These are phyloP conservation scores for Hericium alpestre DNA, from an alignment of 768 basidiomycete species.

Conservation along the genomic window DNA sequence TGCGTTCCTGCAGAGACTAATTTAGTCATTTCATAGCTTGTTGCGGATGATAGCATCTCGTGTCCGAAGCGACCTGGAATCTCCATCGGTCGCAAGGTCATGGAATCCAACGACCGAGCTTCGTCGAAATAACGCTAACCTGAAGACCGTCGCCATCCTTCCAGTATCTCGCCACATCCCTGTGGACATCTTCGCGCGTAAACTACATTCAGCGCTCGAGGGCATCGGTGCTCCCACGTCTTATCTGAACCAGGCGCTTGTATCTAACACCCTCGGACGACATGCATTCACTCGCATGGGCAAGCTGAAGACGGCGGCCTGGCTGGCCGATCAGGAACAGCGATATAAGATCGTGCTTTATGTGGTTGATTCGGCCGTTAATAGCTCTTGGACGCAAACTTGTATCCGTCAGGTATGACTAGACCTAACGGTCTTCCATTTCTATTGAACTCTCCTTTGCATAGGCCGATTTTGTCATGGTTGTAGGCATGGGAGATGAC, in stretches of 20 bases:
- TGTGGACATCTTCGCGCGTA: constrained; percentile 80
- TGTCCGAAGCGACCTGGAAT: constrained; percentile 74
- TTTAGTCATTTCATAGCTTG: constrained; percentile 26
- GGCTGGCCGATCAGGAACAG: constrained; percentile 95
- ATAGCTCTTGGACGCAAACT: constrained; percentile 95
- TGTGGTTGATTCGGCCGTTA: constrained; percentile 91
- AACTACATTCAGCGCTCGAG: constrained; percentile 80
- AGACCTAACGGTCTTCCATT: too few species aligned
- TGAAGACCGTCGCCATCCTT: constrained; percentile 90
- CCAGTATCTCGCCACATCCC: constrained; percentile 84
- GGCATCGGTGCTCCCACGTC: constrained; percentile 89
- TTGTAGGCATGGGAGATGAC: constrained; percentile 90
- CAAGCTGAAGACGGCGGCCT: constrained; percentile 86
- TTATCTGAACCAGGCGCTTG: constrained; percentile 87
- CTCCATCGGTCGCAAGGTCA: constrained; percentile 39
- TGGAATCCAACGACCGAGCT: constrained; percentile 47
- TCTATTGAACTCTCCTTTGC: too few species aligned
- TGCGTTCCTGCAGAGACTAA: neutral
- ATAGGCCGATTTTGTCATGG: constrained; percentile 87
- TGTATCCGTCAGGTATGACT: constrained; percentile 82
- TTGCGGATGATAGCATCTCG: constrained; percentile 87
- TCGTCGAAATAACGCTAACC: constrained; percentile 71
- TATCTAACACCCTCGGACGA: constrained; percentile 83
- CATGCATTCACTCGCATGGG: constrained; percentile 97
- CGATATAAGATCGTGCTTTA: constrained; percentile 89